Evolutionary conservation across 441 rosid genomes (phyloP).

Genomic region (Populus hybrid): DNA sequence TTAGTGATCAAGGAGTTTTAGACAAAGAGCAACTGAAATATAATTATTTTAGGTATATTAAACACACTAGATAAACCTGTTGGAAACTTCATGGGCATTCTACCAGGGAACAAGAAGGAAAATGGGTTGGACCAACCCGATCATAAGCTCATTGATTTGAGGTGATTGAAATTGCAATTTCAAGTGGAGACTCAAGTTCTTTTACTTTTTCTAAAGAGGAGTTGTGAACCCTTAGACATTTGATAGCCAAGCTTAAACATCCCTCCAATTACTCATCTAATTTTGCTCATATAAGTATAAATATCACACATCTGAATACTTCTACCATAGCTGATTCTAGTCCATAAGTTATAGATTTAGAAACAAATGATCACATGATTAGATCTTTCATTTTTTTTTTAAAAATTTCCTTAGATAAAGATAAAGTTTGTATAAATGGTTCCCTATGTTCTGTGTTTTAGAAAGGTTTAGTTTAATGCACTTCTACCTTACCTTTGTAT

Average conservation of each 20-base stretch:
- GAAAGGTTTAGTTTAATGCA: too few relatives aligned
- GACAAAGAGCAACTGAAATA: background rate
- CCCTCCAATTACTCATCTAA: background rate
- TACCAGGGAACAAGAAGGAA: background rate
- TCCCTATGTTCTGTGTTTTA: too few relatives aligned
- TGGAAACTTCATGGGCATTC: background rate
- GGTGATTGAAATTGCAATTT: background rate
- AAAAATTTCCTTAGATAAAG: background rate
- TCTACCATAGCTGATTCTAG: too few relatives aligned
- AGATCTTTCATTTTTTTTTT: too few relatives aligned
- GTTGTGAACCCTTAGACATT: too few relatives aligned
- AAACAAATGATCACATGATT: background rate
- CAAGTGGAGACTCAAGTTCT: background rate
- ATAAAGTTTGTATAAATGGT: too few relatives aligned
- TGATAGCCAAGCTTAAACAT: background rate
- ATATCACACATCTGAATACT: too few relatives aligned
- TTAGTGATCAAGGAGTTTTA: too few relatives aligned
- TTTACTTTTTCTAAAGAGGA: too few relatives aligned
- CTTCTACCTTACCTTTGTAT: fast-evolving
- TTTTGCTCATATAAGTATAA: background rate
- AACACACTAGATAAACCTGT: background rate
- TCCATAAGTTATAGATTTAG: background rate
- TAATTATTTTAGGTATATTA: background rate
- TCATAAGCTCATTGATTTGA: background rate
- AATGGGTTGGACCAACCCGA: background rate